Base-by-base conservation (phyloP, 257 asterid genomes). In the Penstemon davidsonii region DNA sequence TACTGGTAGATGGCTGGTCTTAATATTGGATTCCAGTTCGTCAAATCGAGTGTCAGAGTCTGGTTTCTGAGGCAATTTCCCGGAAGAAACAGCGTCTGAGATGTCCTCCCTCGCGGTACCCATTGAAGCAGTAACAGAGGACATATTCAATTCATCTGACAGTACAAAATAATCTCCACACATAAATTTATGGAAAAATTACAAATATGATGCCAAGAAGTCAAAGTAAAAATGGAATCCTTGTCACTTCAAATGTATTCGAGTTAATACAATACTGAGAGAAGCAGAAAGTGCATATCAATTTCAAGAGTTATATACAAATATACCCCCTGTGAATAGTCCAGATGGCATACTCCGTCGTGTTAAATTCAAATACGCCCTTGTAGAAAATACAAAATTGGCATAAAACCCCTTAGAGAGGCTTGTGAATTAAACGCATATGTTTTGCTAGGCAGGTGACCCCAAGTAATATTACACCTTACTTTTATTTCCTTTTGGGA, bases 61-160 rank as follows among this genome's bases (percentile, higher is more conserved):
- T 69, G 64, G 70, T 15, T 62, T 66, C 53, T 50, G 71, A 71
- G 62, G 79, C 76, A 78, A 75, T 12, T 64, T 51, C 52, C 67
- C 71, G 55, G 77, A 70, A 64, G 69, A 56, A 78, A 70, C 77
- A 64, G 73, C 78, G 76, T 60, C 72, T 41, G 67, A 49, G 39
- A 63, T 18, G 60, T 80, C 75, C 65, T 68, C 80, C 71, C 56
- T 58, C 7, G 72, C 11, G 50, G 71, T 76, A 80, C 74, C 82
- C 76, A 79, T 68, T 60, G 47, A 75, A 67, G 54, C 62, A 72
- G 55, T 15, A 7, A 46, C 43, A 57, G n/a, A 13, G 38, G 55
- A 58, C 55, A 52, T 51, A 53, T 33, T 70, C 55, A 60, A 67
- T 69, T 72, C 66, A 70, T 69, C 72, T 44, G 33, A 71, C 8